Base-by-base conservation (phyloP, 495 filamentous ascomycete species). In the Neurospora sp. region DNA sequence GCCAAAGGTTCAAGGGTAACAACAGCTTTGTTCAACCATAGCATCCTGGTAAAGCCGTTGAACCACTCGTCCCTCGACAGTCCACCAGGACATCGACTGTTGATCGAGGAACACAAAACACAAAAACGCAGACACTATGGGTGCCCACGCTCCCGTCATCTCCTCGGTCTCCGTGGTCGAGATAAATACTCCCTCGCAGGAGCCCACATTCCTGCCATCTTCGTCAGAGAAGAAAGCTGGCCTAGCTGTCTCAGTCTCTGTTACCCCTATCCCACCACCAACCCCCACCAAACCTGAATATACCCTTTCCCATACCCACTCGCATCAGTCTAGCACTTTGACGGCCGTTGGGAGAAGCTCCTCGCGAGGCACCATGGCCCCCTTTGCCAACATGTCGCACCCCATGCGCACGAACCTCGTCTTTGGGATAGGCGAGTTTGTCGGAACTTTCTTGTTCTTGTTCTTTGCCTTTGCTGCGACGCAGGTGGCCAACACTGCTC, bases 381-480 rank as follows among this genome's bases (percentile, higher is more conserved):
- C 53, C 27, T 65, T 65, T 37, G 27, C 53, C 53, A 65, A 65
- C 53, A 65, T 65, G 53, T 65, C 53, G 53, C 53, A 65, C 27
- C 7, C 71, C 4, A n/a, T 40, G 14, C 77, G 73, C 72, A 82
- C 84, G 76, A 81, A 92, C 72, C 61, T 90, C 70, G 83, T 93
- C 45, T 90, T 89, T 41, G 83, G 85, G 14, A 59, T 89, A 27
- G 90, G 91, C 70, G 92, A 94, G 81, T 92, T 92, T 74, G 85
- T 91, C 8, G 93, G 93, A 37, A 97, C 93, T 0, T 94, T 93
- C 74, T 76, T 94, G 74, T 97, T 95, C 82, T 85, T 96, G 5
- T 91, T 94, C 82, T 92, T 95, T 74, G 89, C 92, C 41, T 94
- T 96, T 77, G 88, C 88, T 8, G 93, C 88, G 27, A 91, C 93